phyloP scores from a whole-genome alignment of 768 basidiomycete species.

The Boletus rubescentipes region DNA sequence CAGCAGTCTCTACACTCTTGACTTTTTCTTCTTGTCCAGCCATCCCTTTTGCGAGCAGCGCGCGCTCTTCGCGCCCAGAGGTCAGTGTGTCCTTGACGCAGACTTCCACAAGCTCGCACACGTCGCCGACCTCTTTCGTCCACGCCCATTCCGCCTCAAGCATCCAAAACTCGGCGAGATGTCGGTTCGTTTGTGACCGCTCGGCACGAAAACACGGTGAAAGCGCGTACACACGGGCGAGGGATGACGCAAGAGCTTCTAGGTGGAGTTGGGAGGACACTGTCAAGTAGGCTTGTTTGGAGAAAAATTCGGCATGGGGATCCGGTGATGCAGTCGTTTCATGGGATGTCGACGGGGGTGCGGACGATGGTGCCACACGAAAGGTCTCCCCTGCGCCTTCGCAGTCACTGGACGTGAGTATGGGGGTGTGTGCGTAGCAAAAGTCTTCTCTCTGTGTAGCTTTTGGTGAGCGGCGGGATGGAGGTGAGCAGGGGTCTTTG shows the following conservation, averaged over 20 bases:
- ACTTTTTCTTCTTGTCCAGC: slow-evolving; percentile 37
- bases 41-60: slow-evolving; percentile 32
- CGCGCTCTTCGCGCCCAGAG: slow-evolving; percentile 32
- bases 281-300: slow-evolving; percentile 76
- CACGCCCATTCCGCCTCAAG: slow-evolving; percentile 92
- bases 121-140: slow-evolving; percentile 41
- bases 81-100: slow-evolving; percentile 44
- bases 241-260: slow-evolving; percentile 76
- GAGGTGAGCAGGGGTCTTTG: neutral
- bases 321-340: slow-evolving; percentile 2
- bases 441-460: slow-evolving; percentile 69
- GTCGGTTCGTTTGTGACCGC: slow-evolving; percentile 81
- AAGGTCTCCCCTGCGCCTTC: slow-evolving; percentile 97
- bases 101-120: slow-evolving; percentile 59
- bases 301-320: slow-evolving; percentile 60
- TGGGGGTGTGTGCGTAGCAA: slow-evolving; percentile 75
- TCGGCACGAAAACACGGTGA: slow-evolving; percentile 96
- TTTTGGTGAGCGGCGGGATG: slow-evolving; percentile 16
- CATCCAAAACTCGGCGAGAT: slow-evolving; percentile 99
- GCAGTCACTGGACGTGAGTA: slow-evolving; percentile 89
- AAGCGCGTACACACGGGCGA: slow-evolving; percentile 87
- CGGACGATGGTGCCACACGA: slow-evolving; percentile 47
- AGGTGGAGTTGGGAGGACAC: slow-evolving; percentile 97
- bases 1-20: slow-evolving; percentile 37
- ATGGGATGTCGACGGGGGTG: slow-evolving; percentile 13